Evolutionary conservation across 108 stramenopile genomes (phyloP), one percentile per base, ranked within the genome.

Genomic region (Nitzschia putrida): DNA sequence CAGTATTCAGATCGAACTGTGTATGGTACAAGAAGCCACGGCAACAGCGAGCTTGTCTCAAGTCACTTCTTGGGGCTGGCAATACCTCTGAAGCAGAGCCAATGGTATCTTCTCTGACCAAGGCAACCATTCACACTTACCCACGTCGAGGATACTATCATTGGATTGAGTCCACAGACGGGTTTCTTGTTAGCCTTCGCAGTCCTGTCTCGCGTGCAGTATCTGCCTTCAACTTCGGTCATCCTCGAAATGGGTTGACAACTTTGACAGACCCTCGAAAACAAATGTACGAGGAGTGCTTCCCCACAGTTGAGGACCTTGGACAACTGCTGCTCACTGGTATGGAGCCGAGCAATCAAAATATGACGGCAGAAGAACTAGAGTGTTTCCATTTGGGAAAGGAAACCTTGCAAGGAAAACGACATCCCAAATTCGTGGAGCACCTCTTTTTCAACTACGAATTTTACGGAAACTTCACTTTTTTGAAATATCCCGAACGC

Each of bases 161-260:
- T 16, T 53, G 52, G 52, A 66, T 66, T 4, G 26, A 66, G 3
- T 12, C 51, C 25, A 42, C 45, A 8, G 60, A 20, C 39, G 34
- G 12, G 0, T 59, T 70, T 50, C 43, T 70, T 2, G 16, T 58
- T 0, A 51, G 58, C 4, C 29, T 60, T 24, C 69, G 69, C 6
- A 60, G 47, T 21, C 69, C 69, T 0, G 44, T 70, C 18, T 11
- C 57, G 45, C 57, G 69, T 16, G 49, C 47, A 20, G 69, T 70
- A 2, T 60, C 58, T 14, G 69, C 69, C 44, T 70, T 70, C 50
- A 52, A 70, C 50, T 29, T 34, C 2, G 57, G 50, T 60, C 69
- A 70, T 18, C 37, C 57, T 7, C n/a, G 13, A 41, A 70, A 70
- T 49, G n/a, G 18, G 2, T 16, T 49, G 3, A 56, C 44, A 1